Conservation (phyloP, 306 rosid species). For the Crotalaria pallida region DNA sequence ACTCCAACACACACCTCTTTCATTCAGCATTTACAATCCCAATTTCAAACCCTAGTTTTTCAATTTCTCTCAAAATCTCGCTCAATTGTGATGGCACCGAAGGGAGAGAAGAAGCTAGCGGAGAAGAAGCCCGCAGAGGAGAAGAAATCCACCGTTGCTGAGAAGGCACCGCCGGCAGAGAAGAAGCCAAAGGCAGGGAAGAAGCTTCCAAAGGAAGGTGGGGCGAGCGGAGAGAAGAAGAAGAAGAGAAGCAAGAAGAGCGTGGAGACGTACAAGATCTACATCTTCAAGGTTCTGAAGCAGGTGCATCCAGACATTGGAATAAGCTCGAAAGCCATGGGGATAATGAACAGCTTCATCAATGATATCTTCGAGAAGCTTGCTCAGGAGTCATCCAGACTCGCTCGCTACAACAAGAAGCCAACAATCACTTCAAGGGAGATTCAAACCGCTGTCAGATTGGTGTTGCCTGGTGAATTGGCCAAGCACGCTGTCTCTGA, state of each 20-base stretch:
- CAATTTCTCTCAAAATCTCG: neutral
- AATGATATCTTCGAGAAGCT: constrained; percentile 76
- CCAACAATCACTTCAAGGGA: constrained; percentile 72
- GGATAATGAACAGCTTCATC: constrained; percentile 71
- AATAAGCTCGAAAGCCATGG: constrained; percentile 77
- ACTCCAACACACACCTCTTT: fast-evolving
- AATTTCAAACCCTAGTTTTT: constrained; percentile 3
- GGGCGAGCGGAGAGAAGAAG: constrained; percentile 58
- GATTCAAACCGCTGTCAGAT: constrained; percentile 71
- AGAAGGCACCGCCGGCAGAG: constrained; percentile 67
- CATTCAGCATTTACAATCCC: neutral
- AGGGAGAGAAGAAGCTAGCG: constrained; percentile 62
- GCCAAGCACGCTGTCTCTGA: constrained; percentile 72
- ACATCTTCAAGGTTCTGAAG: constrained; percentile 69
- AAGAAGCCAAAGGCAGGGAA: constrained; percentile 78
- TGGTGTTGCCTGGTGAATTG: constrained; percentile 65
- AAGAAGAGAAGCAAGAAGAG: constrained; percentile 70
- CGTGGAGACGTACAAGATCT: constrained; percentile 67
- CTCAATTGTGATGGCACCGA: constrained; percentile 39
- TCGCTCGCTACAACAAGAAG: constrained; percentile 76
- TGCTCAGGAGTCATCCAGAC: constrained; percentile 62
- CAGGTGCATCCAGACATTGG: constrained; percentile 77
- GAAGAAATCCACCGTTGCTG: constrained; percentile 52
- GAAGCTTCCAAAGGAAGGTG: constrained; percentile 68
- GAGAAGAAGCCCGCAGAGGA: constrained; percentile 66